These are phyloP conservation scores for Cercospora sp. DNA, from an alignment of 2,329 filamentous ascomycete genomes.

Conservation along the genomic window DNA sequence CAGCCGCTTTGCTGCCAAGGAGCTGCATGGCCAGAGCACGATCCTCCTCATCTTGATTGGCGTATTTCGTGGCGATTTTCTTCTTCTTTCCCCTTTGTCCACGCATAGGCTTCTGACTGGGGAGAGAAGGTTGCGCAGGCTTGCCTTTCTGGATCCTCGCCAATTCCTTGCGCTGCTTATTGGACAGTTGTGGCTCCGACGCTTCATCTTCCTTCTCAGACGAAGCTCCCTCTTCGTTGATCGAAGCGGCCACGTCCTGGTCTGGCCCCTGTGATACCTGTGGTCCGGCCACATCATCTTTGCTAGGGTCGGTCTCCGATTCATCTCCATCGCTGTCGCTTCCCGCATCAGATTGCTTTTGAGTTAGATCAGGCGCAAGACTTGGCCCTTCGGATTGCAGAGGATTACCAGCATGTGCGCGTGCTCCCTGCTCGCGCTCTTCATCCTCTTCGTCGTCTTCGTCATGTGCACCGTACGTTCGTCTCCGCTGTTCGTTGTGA, in stretches of 20 bases:
- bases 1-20: conserved; percentile 73
- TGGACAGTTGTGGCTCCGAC: conserved; percentile 34
- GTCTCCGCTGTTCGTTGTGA: conserved; percentile 26
- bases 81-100: conserved; percentile 82
- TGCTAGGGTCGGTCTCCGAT: background rate
- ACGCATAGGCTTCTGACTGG: conserved; percentile 45
- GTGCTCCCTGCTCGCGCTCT: background rate
- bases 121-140: conserved; percentile 14
- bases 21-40: conserved; percentile 77
- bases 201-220: conserved; percentile 30
- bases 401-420: conserved; percentile 40
- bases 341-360: conserved; percentile 28
- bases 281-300: background rate
- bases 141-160: conserved; percentile 22
- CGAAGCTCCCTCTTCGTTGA: conserved; percentile 17
- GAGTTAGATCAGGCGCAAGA: background rate
- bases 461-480: conserved; percentile 25
- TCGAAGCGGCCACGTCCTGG: background rate
- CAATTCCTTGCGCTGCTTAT: conserved; percentile 38
- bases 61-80: conserved; percentile 87
- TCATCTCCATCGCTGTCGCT: conserved; percentile 25
- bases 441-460: conserved; percentile 32
- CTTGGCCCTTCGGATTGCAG: conserved; percentile 37
- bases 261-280: background rate
- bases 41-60: conserved; percentile 91